Conservation (phyloP, 805 yeast genomes). For the Yamadazyma nakazawae region DNA sequence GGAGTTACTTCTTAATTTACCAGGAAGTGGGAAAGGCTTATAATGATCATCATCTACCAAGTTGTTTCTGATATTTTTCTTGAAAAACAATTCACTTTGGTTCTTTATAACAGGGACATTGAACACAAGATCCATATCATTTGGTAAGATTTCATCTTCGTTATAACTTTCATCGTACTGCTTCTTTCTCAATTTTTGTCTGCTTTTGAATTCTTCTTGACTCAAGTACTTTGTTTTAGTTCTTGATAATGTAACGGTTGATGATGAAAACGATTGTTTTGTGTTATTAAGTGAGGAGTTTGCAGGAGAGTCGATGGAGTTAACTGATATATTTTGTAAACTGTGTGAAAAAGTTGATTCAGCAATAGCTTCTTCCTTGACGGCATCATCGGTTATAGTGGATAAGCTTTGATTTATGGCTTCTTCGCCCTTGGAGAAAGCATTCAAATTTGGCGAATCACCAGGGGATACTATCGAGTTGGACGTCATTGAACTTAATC, state of each 20-base stretch:
- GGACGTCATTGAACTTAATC: conserved; percentile 36
- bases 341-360: conserved; percentile 1
- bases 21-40: conserved; percentile 32
- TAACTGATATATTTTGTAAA: neutral
- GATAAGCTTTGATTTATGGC: conserved; percentile 12
- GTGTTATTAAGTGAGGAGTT: neutral
- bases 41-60: conserved; percentile 20
- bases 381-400: conserved; percentile 11
- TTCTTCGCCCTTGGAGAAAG: conserved; percentile 9
- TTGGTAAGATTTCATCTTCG: conserved; percentile 37
- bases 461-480: conserved; percentile 19
- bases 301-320: conserved; percentile 1
- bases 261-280: conserved; percentile 10
- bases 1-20: conserved; percentile 19
- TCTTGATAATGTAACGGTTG: conserved; percentile 22
- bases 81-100: conserved; percentile 30
- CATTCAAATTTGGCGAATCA: conserved; percentile 17
- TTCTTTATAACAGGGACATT: conserved; percentile 42
- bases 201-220: conserved; percentile 36
- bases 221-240: conserved; percentile 33
- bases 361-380: conserved; percentile 2
- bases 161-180: conserved; percentile 39
- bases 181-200: conserved; percentile 36
- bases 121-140: conserved; percentile 39
- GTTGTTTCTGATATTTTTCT: conserved; percentile 9